These are phyloP conservation scores for Talaromyces ruber DNA, from an alignment of 495 filamentous ascomycete species.

Conservation along the genomic window DNA sequence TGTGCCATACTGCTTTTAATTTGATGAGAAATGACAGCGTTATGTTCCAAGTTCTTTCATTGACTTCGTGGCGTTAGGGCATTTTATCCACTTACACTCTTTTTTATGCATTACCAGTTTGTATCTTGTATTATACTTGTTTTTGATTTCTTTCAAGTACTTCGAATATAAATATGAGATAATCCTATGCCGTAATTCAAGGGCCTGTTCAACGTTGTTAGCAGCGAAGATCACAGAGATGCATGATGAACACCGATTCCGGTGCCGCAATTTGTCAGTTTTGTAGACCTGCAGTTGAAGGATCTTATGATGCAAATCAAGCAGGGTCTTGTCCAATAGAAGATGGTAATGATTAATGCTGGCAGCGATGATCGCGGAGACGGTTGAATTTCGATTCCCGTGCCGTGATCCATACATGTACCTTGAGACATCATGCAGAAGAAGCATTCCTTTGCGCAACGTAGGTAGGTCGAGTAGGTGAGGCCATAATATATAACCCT, in stretches of 20 bases:
- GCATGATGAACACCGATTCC: too few species aligned
- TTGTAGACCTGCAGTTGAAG: too few species aligned
- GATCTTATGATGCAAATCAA: too few species aligned
- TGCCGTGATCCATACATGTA: neutral
- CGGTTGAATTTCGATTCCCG: neutral
- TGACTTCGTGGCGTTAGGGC: neutral
- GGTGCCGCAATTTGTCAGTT: too few species aligned
- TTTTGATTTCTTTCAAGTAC: neutral
- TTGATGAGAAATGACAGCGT: neutral
- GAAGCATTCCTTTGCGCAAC: neutral
- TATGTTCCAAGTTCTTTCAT: neutral
- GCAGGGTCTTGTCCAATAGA: too few species aligned
- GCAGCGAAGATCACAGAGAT: neutral
- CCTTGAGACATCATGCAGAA: neutral
- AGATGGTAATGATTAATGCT: too few species aligned
- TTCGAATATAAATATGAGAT: neutral
- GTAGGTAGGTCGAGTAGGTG: neutral
- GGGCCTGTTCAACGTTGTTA: neutral
- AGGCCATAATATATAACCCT: neutral
- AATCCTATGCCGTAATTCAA: neutral
- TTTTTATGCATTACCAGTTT: neutral
- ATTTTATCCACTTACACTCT: neutral
- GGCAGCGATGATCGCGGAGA: neutral
- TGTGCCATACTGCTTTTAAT: neutral
- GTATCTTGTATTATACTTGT: neutral